These are phyloP conservation scores for Steccherinum ochraceum DNA, from an alignment of 768 basidiomycete genomes.

Conservation along the genomic window DNA sequence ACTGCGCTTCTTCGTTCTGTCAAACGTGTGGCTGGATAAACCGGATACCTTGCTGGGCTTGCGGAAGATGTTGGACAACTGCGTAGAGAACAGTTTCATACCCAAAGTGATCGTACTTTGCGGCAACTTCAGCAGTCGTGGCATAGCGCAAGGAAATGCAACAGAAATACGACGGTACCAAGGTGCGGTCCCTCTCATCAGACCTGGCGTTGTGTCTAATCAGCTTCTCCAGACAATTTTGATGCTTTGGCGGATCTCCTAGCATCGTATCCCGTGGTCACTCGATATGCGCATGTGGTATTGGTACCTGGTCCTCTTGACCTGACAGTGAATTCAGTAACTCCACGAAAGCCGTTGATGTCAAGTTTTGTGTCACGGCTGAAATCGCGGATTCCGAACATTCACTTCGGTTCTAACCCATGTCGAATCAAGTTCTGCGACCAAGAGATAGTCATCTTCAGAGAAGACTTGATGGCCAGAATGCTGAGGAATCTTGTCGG, in stretches of 20 bases:
- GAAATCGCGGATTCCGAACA: slow-evolving; percentile 66
- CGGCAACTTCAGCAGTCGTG: slow-evolving; percentile 88
- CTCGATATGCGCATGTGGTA: slow-evolving; percentile 79
- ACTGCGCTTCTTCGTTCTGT: slow-evolving; percentile 86
- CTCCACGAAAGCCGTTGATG: slow-evolving; percentile 80
- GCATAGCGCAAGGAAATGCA: slow-evolving; percentile 72
- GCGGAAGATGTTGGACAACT: slow-evolving; percentile 83
- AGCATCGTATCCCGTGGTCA: slow-evolving; percentile 70
- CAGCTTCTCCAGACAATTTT: slow-evolving; percentile 61
- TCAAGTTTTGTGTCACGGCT: slow-evolving; percentile 68
- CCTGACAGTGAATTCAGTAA: slow-evolving; percentile 69
- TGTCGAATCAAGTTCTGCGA: slow-evolving; percentile 93
- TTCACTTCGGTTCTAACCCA: slow-evolving; percentile 84
- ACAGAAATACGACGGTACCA: slow-evolving; percentile 80
- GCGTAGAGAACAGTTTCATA: slow-evolving; percentile 79
- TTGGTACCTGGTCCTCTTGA: slow-evolving; percentile 94
- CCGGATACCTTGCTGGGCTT: slow-evolving; percentile 76
- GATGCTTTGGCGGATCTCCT: slow-evolving; percentile 83
- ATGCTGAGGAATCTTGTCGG: slow-evolving; percentile 91
- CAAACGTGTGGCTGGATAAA: slow-evolving; percentile 94
- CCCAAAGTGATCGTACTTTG: slow-evolving; percentile 90
- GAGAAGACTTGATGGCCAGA: slow-evolving; percentile 89
- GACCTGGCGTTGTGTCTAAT: background rate
- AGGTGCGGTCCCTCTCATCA: slow-evolving; percentile 37
- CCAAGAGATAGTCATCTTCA: slow-evolving; percentile 91